Percentiles rank a stretch among this genome's conserved stretches.
Conservation (phyloP, 371 early-diverging fungal genomes). For the Smittium mucronatum region DNA sequence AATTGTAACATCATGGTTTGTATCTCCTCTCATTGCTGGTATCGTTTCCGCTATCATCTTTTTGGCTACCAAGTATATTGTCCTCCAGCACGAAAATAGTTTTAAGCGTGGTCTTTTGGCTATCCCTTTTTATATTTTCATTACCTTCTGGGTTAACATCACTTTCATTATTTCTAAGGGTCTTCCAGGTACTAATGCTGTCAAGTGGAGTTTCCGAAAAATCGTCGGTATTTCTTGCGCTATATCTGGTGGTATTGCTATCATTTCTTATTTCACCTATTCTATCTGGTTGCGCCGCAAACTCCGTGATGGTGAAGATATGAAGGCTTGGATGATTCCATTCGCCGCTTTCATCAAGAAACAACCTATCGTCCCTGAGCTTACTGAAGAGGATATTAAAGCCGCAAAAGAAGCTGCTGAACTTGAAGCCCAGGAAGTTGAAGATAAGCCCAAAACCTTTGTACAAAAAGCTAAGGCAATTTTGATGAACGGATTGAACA, state of each 20-base stretch:
- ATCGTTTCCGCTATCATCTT: conserved; percentile 50
- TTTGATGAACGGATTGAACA: conserved; percentile 35
- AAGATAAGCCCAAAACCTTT: not conserved
- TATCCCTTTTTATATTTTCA: conserved; percentile 67
- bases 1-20: conserved; percentile 66
- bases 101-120: conserved; percentile 56
- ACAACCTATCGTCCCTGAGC: too few relatives aligned
- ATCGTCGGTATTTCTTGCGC: conserved; percentile 50
- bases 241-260: conserved; percentile 37
- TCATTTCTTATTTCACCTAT: conserved; percentile 45
- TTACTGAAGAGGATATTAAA: conserved; percentile 14
- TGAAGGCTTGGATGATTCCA: conserved; percentile 46
- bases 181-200: conserved; percentile 37
- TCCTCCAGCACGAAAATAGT: conserved; percentile 48
- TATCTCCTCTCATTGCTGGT: conserved; percentile 58
- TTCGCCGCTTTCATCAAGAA: not conserved
- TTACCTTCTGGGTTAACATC: conserved; percentile 50
- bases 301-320: conserved; percentile 45
- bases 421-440: conserved; percentile 2
- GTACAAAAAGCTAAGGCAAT: conserved; percentile 14
- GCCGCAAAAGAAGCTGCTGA: conserved; percentile 11
- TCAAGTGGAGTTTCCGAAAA: conserved; percentile 30
- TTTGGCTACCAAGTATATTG: conserved; percentile 43
- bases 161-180: conserved; percentile 66
- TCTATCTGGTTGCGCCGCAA: conserved; percentile 48